Evolutionary conservation across 768 basidiomycete species (phyloP).

Genomic region (Dentipellis fragilis): DNA sequence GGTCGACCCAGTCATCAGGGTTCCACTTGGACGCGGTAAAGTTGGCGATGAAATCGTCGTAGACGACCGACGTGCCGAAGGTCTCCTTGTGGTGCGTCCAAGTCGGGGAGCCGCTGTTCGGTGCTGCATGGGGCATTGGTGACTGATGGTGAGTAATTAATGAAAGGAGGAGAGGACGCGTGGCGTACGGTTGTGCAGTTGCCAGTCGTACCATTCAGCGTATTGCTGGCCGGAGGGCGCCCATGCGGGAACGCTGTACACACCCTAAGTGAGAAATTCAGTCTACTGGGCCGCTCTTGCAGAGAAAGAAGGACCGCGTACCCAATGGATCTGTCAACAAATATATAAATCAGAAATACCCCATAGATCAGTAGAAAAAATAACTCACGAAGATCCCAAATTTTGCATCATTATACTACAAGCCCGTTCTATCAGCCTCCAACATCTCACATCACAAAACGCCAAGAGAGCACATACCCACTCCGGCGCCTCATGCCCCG

Average conservation of each 20-base stretch:
- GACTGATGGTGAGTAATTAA: background rate
- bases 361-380: background rate
- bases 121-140: slow-evolving; percentile 21
- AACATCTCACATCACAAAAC: background rate
- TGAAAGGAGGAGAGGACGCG: background rate
- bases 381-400: background rate
- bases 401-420: background rate
- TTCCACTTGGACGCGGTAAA: slow-evolving; percentile 46
- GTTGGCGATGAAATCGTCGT: slow-evolving; percentile 49
- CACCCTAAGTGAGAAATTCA: slow-evolving; percentile 16
- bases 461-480: background rate
- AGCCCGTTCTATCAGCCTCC: background rate
- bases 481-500: slow-evolving; percentile 29
- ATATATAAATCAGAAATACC: background rate
- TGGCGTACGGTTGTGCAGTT: background rate
- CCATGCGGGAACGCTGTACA: slow-evolving; percentile 39
- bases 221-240: slow-evolving; percentile 21
- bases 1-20: slow-evolving; percentile 42
- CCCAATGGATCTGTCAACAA: background rate
- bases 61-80: slow-evolving; percentile 35
- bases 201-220: slow-evolving; percentile 34
- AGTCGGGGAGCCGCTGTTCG: slow-evolving; percentile 26
- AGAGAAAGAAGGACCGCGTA: background rate
- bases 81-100: slow-evolving; percentile 40
- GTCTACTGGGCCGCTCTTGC: background rate